phyloP scores from a whole-genome alignment of 768 basidiomycete genomes.

The Suillus sp. region DNA sequence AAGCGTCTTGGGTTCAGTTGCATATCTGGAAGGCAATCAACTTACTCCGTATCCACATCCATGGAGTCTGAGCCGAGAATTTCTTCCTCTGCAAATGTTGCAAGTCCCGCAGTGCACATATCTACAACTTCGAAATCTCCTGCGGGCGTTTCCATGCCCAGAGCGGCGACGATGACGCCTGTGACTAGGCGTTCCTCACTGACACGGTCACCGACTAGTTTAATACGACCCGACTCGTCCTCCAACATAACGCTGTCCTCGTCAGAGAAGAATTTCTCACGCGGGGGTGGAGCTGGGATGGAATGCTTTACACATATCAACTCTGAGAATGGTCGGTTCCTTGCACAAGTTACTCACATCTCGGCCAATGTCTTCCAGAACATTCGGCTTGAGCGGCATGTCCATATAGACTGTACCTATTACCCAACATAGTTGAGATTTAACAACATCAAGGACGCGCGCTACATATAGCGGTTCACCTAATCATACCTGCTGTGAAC shows the following conservation, averaged over 20 bases:
- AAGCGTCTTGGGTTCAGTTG: conserved; percentile 2
- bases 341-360: conserved; percentile 62
- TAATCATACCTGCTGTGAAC: conserved; percentile 27
- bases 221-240: conserved; percentile 93
- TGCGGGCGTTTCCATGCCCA: conserved; percentile 85
- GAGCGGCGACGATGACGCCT: conserved; percentile 85
- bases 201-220: conserved; percentile 77
- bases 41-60: conserved; percentile 69
- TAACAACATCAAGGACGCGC: conserved; percentile 84
- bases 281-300: conserved; percentile 80
- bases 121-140: conserved; percentile 97
- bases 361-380: conserved; percentile 91
- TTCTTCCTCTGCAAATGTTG: conserved; percentile 46
- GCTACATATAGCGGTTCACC: conserved; percentile 72
- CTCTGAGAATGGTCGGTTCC: conserved; percentile 3
- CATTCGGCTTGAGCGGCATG: conserved; percentile 98
- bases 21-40: conserved; percentile 8
- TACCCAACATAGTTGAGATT: conserved; percentile 85
- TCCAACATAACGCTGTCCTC: conserved; percentile 88
- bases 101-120: conserved; percentile 81
- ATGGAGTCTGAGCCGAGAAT: conserved; percentile 42
- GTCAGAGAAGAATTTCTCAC: conserved; percentile 70
- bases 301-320: conserved; percentile 62
- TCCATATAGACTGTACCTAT: conserved; percentile 98
- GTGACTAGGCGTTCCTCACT: conserved; percentile 72